A percentile compares a stretch with the other conserved stretches of the same genome.
Evolutionary conservation across 2,329 filamentous ascomycete genomes (phyloP).

Genomic region (Aurifilum marmelostoma): DNA sequence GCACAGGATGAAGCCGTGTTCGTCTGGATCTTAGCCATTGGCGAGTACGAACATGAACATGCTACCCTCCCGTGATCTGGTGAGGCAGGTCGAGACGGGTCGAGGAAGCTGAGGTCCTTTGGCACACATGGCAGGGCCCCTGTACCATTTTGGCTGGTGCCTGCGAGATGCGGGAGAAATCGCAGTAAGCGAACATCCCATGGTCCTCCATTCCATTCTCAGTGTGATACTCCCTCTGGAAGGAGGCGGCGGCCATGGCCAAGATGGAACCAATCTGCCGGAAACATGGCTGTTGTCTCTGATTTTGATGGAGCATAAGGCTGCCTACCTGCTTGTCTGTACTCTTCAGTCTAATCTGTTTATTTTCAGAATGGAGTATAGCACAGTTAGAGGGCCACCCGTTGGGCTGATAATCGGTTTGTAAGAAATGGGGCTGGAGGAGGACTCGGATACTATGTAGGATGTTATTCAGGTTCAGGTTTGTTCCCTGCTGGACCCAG

Average conservation of each 20-base stretch:
- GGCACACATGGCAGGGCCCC: background rate
- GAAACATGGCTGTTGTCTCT: background rate
- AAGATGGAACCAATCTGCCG: background rate
- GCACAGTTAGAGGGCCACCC: background rate
- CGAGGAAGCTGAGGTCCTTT: constrained; percentile 5
- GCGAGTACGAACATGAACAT: background rate
- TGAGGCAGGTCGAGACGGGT: constrained; percentile 15
- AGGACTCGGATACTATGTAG: background rate
- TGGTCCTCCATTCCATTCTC: background rate
- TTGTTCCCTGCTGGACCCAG: background rate
- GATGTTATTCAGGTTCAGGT: background rate
- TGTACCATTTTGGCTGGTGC: background rate
- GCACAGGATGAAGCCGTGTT: background rate
- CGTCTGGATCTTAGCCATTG: background rate
- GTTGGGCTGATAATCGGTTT: background rate
- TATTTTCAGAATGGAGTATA: background rate
- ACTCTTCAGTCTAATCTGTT: background rate
- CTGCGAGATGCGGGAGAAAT: no score
- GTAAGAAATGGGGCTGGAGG: background rate
- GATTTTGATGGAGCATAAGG: no score
- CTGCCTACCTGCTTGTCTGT: background rate
- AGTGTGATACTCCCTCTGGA: background rate
- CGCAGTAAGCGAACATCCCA: no score
- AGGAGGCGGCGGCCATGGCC: background rate
- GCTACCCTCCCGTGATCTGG: no score